Evolutionary conservation across 768 basidiomycete genomes (phyloP).

Genomic region (Mycena leptocephala): DNA sequence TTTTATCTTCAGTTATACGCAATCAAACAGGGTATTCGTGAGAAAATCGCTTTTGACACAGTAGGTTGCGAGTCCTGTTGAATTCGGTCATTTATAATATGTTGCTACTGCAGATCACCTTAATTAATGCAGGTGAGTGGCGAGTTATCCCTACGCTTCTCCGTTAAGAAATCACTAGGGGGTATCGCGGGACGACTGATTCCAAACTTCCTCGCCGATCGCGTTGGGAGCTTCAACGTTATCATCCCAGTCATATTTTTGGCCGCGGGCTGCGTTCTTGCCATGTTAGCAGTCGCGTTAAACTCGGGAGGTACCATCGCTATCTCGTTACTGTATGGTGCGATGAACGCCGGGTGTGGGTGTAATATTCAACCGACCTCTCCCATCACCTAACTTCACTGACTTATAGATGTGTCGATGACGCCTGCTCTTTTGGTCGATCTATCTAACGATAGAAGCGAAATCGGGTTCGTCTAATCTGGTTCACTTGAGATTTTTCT

Average conservation of each 20-base stretch:
- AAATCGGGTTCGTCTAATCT: conserved; percentile 20
- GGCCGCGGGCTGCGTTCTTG: conserved; percentile 8
- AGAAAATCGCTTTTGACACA: conserved; percentile 26
- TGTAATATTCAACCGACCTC: background rate
- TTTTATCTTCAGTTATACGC: conserved; percentile 31
- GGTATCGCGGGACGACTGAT: conserved; percentile 20
- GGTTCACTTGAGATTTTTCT: background rate
- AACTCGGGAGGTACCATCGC: conserved; percentile 2
- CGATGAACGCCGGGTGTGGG: conserved; percentile 27
- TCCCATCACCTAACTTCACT: background rate
- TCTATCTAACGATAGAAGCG: conserved; percentile 18
- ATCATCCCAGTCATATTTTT: conserved; percentile 19
- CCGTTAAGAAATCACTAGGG: background rate
- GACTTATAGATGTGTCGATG: conserved; percentile 21
- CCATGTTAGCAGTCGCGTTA: conserved; percentile 3
- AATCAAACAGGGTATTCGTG: conserved; percentile 16
- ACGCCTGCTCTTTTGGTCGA: conserved; percentile 25
- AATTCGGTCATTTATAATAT: background rate
- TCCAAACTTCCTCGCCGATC: conserved; percentile 13
- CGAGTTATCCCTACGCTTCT: background rate
- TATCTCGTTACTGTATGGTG: conserved; percentile 24
- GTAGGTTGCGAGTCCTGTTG: background rate
- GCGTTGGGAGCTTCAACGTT: conserved; percentile 25
- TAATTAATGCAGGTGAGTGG: conserved; percentile 18
- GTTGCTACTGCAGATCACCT: background rate